Percentiles rank a stretch among this genome's conserved stretches.
Conservation (phyloP, 768 basidiomycete genomes). For the Boletus sp. region DNA sequence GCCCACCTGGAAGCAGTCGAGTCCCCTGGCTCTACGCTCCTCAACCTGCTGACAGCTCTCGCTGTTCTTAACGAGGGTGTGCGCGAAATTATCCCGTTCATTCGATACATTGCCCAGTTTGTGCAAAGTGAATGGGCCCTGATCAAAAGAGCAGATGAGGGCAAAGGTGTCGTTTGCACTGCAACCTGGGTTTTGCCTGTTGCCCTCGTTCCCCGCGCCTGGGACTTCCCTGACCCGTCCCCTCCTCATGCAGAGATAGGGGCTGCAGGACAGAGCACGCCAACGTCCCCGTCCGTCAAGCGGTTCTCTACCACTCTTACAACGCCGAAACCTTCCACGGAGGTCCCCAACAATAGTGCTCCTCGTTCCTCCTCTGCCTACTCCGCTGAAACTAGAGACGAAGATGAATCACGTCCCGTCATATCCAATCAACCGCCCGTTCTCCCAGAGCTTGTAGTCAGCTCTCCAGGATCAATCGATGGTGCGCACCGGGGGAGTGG, state of each 20-base stretch:
- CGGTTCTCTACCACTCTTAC: conserved; percentile 24
- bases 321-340: conserved; percentile 32
- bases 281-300: conserved; percentile 22
- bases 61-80: conserved; percentile 70
- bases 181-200: conserved; percentile 90
- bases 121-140: conserved; percentile 70
- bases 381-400: conserved; percentile 30
- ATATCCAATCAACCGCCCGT: conserved; percentile 33
- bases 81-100: conserved; percentile 79
- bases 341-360: conserved; percentile 8
- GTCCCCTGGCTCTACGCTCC: conserved; percentile 52
- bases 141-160: conserved; percentile 63
- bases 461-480: conserved; percentile 33
- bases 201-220: conserved; percentile 74
- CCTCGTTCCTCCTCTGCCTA: conserved; percentile 31
- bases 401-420: conserved; percentile 20
- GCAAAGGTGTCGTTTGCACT: conserved; percentile 81
- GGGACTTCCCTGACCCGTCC: conserved; percentile 63
- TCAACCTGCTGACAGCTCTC: conserved; percentile 76
- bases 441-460: conserved; percentile 35
- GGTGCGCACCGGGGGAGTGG: conserved; percentile 21
- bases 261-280: conserved; percentile 15
- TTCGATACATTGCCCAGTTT: conserved; percentile 80
- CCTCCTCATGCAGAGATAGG: conserved; percentile 31
- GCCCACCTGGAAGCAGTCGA: conserved; percentile 60